Conservation (phyloP, 768 basidiomycete genomes). For the Heimioporus sp. region DNA sequence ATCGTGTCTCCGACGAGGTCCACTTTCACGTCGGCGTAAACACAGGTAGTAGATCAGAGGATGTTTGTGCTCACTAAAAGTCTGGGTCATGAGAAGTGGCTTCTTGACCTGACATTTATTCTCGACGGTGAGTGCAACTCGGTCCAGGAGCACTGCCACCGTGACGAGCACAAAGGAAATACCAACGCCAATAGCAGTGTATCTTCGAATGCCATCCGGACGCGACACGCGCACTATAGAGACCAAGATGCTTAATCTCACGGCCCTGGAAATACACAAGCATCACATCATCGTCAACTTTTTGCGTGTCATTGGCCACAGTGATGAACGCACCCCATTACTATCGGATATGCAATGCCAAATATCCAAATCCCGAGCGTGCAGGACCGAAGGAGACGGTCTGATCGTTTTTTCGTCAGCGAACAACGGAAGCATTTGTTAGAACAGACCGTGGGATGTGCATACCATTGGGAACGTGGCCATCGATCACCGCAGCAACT, state of each 20-base stretch:
- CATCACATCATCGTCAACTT: not conserved
- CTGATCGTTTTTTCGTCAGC: conserved; percentile 4
- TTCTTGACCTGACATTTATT: conserved; percentile 5
- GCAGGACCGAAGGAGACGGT: conserved; percentile 3
- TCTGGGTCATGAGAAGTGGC: conserved; percentile 7
- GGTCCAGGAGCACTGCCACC: not conserved
- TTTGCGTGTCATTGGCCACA: not conserved
- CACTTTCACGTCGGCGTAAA: conserved; percentile 5
- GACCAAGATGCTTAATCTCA: conserved; percentile 23
- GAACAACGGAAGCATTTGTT: not conserved
- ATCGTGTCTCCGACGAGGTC: conserved; percentile 21
- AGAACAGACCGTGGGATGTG: too few species aligned
- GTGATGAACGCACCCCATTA: conserved; percentile 9
- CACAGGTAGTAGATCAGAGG: not conserved
- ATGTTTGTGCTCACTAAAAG: conserved; percentile 8
- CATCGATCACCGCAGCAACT: conserved; percentile 3
- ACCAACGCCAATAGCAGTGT: conserved; percentile 7
- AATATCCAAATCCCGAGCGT: conserved; percentile 9
- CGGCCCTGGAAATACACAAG: conserved; percentile 12
- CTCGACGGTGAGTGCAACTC: too few species aligned
- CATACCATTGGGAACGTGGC: conserved; percentile 9
- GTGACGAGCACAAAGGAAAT: conserved; percentile 15
- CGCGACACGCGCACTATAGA: conserved; percentile 21
- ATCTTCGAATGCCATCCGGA: conserved; percentile 12
- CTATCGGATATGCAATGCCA: conserved; percentile 14